Evolutionary conservation across 768 basidiomycete species (phyloP), one percentile per base, ranked within the genome.

Genomic region (Mrakia frigida): DNA sequence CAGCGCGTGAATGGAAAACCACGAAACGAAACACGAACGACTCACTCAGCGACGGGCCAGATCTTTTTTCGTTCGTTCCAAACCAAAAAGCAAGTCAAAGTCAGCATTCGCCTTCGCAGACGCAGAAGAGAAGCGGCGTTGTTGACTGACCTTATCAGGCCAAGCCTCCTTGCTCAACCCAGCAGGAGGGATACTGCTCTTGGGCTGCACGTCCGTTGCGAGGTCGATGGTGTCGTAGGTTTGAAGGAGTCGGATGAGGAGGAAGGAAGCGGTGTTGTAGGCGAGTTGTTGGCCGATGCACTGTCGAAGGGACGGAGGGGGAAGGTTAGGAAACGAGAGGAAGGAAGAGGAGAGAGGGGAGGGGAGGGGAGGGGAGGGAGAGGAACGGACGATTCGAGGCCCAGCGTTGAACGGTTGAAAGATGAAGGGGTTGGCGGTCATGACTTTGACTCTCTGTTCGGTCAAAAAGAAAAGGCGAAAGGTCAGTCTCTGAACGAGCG

Each of bases 321-420:
- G 18, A 65, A n/a, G 10, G 23, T 31, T 18, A 35, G n/a, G 33
- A 18, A 0, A 13, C 7, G 33, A 21, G 28, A 5, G 9, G 33
- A 21, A 52, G 60, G 52, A 21, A 79, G 78, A 79, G 52, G 61
- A 79, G 78, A n/a, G 21, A 41, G 14, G 31, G 59, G 23, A 53
- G 25, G n/a, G 35, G 23, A 21, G 37, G 56, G 23, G 9, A 14
- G 39, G 43, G 74, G 79, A 76, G 74, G 35, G 73, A 63, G 35
- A 14, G 14, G 43, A 50, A 63, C 39, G 23, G 70, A 76, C 35
- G 73, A 86, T 86, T 39, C 86, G 85, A 5, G 91, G 91, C 0
- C 91, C 91, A 39, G 88, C 89, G 80, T 90, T 90, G 81, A 92
- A 92, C 21, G 91, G 90, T 25, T 87, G 85, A 82, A 87, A 92